A percentile compares a stretch with the other conserved stretches of the same genome.
Evolutionary conservation across 169 alveolate species (phyloP).

Genomic region (Cryptosporidium felis): DNA sequence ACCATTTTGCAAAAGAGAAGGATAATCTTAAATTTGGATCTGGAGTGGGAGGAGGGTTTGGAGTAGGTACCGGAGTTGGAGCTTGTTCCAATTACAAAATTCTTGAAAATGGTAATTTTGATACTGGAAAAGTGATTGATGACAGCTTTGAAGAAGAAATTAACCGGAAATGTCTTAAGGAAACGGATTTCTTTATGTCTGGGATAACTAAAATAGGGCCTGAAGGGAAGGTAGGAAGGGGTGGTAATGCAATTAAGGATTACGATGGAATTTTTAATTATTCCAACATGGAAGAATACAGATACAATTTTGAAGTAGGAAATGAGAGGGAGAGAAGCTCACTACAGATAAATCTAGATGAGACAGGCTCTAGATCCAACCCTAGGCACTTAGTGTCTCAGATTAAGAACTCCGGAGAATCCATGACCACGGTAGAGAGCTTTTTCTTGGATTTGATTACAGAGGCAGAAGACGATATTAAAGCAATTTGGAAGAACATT

Average conservation of each 20-base stretch:
- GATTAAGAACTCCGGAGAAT: background rate
- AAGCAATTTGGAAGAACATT: constrained; percentile 33
- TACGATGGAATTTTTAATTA: no score
- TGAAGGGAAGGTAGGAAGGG: no score
- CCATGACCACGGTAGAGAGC: constrained; percentile 5
- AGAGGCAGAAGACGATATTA: constrained; percentile 64
- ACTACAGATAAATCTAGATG: background rate
- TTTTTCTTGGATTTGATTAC: constrained; percentile 35
- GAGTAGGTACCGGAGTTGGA: background rate
- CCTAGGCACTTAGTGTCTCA: constrained; percentile 31
- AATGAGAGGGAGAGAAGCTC: no score
- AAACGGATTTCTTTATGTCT: constrained; percentile 23
- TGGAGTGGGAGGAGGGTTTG: background rate
- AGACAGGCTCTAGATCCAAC: background rate
- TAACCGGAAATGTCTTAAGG: no score
- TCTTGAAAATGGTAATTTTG: no score
- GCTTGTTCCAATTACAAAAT: no score
- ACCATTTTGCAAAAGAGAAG: background rate
- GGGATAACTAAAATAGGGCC: background rate
- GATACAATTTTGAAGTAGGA: no score
- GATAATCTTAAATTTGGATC: background rate
- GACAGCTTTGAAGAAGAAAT: no score
- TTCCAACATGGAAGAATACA: no score
- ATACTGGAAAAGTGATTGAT: no score
- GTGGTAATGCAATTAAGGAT: no score